Base-by-base conservation (phyloP, 192 early-diverging fungal genomes). In the Backusella parvicylindrica region DNA sequence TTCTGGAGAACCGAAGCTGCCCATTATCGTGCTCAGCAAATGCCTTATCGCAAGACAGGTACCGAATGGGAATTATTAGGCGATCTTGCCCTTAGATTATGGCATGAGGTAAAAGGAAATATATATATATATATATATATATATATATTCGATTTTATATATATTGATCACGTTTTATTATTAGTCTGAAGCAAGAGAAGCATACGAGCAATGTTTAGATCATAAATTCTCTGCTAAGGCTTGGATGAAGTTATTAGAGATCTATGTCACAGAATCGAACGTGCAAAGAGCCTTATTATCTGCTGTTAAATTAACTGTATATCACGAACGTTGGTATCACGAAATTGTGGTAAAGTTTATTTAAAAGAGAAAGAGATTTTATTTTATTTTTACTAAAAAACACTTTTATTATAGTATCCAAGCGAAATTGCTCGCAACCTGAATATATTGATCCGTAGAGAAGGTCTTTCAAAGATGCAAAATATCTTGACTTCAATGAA, bases 21-120 rank as follows among this genome's bases (percentile, higher is more conserved):
- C 9, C 94, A 95, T 77, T 95, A 90, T 72, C 87, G 86, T 28
- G 81, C 87, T 21, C 87, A 91, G 68, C 88, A 95, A 50, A 81
- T 95, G 37, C 82, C 93, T 31, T 95, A 96, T 77, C 93, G 95
- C 35, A 97, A 97, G 84, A 96, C 95, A 23, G 94, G 93, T 68
- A 93, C 96, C 36, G 98, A 99, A 79, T 99, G 98, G 98, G 98
- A 99, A 81, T 88, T 97, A 28, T 93, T 96, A 68, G 98, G 97
- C 28, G 96, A 99, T 73, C 86, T 99, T 63, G 93, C 94, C 1
- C 84, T 91, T 53, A 90, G 98, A 36, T 82, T 99, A 38, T 89
- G 92, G 64, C 94, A 97, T 71, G 87, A 90, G 68, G 91, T 92
- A 72, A 79, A 64, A 13, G 60, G n/a, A 6, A 47, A 12, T 7